Percentiles rank a stretch among this genome's conserved stretches.
Evolutionary conservation across 345 rosid species (phyloP).

Genomic region (Kernera saxatilis): DNA sequence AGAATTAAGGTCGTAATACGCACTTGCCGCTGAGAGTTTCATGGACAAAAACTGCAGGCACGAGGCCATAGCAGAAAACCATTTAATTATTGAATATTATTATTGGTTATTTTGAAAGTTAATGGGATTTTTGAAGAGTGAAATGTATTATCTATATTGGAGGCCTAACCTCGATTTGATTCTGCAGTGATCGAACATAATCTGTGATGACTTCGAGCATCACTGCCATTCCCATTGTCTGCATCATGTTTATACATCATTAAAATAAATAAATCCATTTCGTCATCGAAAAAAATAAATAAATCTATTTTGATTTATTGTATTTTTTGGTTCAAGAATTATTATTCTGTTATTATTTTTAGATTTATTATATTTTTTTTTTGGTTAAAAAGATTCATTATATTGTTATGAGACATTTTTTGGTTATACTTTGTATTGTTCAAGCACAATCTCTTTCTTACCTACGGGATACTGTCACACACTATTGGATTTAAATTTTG

Average conservation of each 20-base stretch:
- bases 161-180: conserved; percentile 56
- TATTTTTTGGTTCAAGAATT: too few relatives aligned
- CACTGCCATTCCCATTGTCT: conserved; percentile 80
- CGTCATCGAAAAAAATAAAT: too few relatives aligned
- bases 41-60: conserved; percentile 45
- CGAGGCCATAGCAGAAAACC: neutral
- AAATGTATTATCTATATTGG: neutral
- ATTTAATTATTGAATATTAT: neutral
- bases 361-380: too few relatives aligned
- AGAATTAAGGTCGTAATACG: conserved; percentile 33
- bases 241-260: conserved; percentile 4
- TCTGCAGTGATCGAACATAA: conserved; percentile 58
- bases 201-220: conserved; percentile 58
- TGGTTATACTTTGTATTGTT: neutral
- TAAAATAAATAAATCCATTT: neutral
- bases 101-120: neutral
- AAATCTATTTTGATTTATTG: too few relatives aligned
- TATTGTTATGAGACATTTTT: neutral
- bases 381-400: too few relatives aligned
- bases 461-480: neutral
- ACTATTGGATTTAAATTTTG: neutral
- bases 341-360: too few relatives aligned
- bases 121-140: neutral
- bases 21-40: conserved; percentile 59
- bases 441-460: neutral